Evolutionary conservation across 129 eudicot genomes (phyloP), one percentile per base, ranked within the genome.

Genomic region (Arctium lappa): DNA sequence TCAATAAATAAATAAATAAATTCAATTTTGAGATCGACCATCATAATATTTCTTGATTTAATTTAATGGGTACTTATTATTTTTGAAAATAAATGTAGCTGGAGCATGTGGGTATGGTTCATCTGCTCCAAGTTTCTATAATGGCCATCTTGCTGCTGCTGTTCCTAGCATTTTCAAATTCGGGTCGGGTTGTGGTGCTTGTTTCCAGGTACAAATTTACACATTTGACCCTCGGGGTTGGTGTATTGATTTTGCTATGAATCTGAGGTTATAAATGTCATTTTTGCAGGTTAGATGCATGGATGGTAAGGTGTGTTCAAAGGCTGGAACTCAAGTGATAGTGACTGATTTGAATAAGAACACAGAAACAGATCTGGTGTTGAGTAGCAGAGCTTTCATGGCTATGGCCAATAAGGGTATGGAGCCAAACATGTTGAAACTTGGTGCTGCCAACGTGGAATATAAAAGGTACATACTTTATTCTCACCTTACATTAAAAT

Each of bases 61-160:
- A 29, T 63, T 30, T 60, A 73, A 34, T 84, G 84, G 87, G 76
- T 73, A 33, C 0, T 74, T 8, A 44, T 5, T 73, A 42, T 79
- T 34, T 79, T 79, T 12, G 5, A 31, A 1, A 72, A 62, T 78
- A 11, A 42, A 79, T 84, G 80, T 73, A 84, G 87, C 22, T 81
- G 97, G 95, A 78, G 95, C 95, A 48, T 93, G 97, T 85, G 95
- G 95, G 72, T 93, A 93, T 84, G 97, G 97, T 11, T 84, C 93
- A 39, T 84, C 84, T 75, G 97, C 93, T 44, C 22, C 83, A 34
- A 86, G 85, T 72, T 89, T 89, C 89, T 86, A 85, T 32, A 79
- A 77, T 38, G 91, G 91, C 16, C 87, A 83, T 48, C 88, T 92
- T 42, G 97, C 95, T 69, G 97, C 97, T 62, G 91, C 93, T 31